Conservation (phyloP, 2,329 filamentous ascomycete genomes). For the Aspergillus fumigatiaffinis region DNA sequence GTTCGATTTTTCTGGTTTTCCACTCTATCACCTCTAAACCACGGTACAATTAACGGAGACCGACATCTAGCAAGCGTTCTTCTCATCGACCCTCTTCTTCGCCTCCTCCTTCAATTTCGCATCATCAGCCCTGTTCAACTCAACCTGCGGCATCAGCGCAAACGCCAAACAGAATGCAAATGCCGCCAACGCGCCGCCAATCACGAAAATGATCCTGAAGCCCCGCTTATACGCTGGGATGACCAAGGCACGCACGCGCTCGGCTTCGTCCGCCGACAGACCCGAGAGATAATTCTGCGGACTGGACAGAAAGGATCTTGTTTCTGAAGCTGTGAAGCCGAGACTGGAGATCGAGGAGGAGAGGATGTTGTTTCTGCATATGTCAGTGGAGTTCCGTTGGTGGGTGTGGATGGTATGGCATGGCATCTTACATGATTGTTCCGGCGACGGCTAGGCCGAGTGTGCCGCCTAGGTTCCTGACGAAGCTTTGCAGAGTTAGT, state of each 20-base stretch:
- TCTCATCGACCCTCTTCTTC: constrained; percentile 20
- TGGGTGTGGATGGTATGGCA: not conserved
- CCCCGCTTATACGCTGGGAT: constrained; percentile 36
- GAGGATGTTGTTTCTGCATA: constrained; percentile 28
- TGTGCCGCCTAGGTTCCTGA: constrained; percentile 41
- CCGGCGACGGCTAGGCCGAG: constrained; percentile 39
- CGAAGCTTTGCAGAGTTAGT: constrained; percentile 27
- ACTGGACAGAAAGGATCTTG: constrained; percentile 26
- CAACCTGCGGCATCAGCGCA: constrained; percentile 37
- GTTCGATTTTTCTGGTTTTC: not conserved
- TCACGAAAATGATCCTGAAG: constrained; percentile 40
- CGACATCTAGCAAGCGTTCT: not conserved
- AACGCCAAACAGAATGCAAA: constrained; percentile 32
- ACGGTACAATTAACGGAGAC: not conserved
- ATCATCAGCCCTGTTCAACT: constrained; percentile 26
- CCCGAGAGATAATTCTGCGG: constrained; percentile 27
- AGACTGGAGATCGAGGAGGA: constrained; percentile 23
- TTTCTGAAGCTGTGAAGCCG: constrained; percentile 17
- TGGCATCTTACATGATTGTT: constrained; percentile 35
- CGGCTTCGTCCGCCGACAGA: constrained; percentile 20
- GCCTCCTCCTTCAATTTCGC: constrained; percentile 28
- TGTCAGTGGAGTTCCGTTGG: not conserved
- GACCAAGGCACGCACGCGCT: constrained; percentile 24
- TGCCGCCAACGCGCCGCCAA: constrained; percentile 34
- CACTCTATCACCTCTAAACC: too few relatives aligned